phyloP scores from a whole-genome alignment of 2,329 filamentous ascomycete species.

The Stachybotrys elegans region DNA sequence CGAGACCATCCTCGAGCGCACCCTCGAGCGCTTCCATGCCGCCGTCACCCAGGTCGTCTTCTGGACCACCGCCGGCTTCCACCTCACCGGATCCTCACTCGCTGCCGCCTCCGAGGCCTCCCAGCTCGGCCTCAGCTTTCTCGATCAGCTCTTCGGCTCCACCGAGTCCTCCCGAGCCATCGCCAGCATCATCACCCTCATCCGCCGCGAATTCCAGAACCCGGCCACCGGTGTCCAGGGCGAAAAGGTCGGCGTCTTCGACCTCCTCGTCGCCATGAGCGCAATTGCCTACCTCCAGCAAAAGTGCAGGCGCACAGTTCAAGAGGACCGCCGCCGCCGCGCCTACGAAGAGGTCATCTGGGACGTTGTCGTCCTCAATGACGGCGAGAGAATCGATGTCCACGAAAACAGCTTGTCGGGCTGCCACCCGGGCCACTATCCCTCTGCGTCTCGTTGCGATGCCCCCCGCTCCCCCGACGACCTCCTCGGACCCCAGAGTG shows the following conservation, averaged over 20 bases:
- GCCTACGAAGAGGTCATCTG: slow-evolving; percentile 55
- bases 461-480: neutral
- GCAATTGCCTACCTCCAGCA: slow-evolving; percentile 58
- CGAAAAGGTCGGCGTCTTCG: slow-evolving; percentile 55
- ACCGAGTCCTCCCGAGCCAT: slow-evolving; percentile 66
- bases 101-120: slow-evolving; percentile 51
- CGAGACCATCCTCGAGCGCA: slow-evolving; percentile 51
- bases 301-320: slow-evolving; percentile 45
- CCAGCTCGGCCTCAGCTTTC: slow-evolving; percentile 50
- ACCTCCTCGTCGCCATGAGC: slow-evolving; percentile 56
- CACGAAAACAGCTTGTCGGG: slow-evolving; percentile 10
- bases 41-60: slow-evolving; percentile 56
- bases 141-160: slow-evolving; percentile 62
- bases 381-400: slow-evolving; percentile 55
- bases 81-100: slow-evolving; percentile 51
- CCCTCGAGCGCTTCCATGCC: slow-evolving; percentile 50
- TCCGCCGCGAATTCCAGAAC: slow-evolving; percentile 60
- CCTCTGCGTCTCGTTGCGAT: neutral
- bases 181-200: slow-evolving; percentile 59
- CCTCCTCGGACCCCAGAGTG: neutral
- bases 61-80: slow-evolving; percentile 56
- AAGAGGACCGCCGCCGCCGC: slow-evolving; percentile 42
- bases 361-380: slow-evolving; percentile 60
- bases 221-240: slow-evolving; percentile 54
- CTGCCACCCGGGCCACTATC: slow-evolving; percentile 4